Percentiles rank a stretch among this genome's conserved stretches.
These are phyloP conservation scores for Bipolaris oryzae DNA, from an alignment of 2,329 filamentous ascomycete genomes.

Conservation along the genomic window DNA sequence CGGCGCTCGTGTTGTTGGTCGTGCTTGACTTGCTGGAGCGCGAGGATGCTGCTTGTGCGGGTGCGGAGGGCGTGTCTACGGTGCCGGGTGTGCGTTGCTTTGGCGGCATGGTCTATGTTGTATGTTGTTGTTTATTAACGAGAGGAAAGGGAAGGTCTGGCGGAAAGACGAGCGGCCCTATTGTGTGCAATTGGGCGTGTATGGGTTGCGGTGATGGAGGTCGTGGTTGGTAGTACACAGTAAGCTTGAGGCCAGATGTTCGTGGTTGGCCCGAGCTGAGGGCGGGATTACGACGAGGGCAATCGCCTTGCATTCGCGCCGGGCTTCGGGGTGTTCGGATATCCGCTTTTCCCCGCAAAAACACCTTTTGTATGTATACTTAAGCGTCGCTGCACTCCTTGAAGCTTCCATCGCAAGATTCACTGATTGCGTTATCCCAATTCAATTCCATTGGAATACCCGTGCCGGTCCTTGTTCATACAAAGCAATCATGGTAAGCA, in stretches of 20 bases:
- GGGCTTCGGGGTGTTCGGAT: constrained; percentile 16
- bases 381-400: not conserved
- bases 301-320: not conserved
- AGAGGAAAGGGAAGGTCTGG: not conserved
- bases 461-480: not conserved
- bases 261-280: constrained; percentile 16
- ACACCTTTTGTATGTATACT: constrained; percentile 7
- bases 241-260: constrained; percentile 38
- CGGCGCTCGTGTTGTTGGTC: constrained; percentile 47
- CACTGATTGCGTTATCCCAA: not conserved
- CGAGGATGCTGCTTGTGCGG: constrained; percentile 18
- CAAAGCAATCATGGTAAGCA: constrained; percentile 5
- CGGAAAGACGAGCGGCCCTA: constrained; percentile 1
- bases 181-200: constrained; percentile 2
- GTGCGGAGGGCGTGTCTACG: constrained; percentile 19
- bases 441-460: not conserved
- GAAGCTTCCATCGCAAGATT: not conserved
- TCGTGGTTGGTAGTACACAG: constrained; percentile 11
- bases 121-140: not conserved
- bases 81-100: constrained; percentile 36
- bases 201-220: constrained; percentile 17
- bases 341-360: constrained; percentile 27
- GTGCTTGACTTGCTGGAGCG: constrained; percentile 37
- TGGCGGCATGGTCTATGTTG: constrained; percentile 34
- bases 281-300: constrained; percentile 7